Conservation (phyloP, 2,329 filamentous ascomycete genomes). For the Colletotrichum noveboracense region DNA sequence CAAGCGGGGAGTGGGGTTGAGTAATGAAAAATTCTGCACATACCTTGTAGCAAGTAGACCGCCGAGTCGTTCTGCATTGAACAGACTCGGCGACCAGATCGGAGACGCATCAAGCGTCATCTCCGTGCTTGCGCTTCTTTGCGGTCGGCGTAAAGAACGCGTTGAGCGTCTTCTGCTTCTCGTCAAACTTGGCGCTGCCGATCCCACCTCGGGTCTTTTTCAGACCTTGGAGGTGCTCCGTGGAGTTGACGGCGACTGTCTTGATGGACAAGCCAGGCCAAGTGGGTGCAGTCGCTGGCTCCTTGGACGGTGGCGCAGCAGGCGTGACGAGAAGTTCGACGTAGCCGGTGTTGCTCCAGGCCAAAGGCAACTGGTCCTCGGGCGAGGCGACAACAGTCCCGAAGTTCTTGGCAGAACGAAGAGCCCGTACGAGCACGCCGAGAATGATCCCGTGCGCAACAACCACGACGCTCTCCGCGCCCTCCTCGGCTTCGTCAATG, state of each 20-base stretch:
- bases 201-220: slow-evolving; percentile 85
- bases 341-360: slow-evolving; percentile 62
- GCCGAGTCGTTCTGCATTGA: neutral
- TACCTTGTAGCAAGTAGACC: slow-evolving; percentile 39
- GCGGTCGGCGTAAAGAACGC: slow-evolving; percentile 67
- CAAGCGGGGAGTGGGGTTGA: slow-evolving; percentile 40
- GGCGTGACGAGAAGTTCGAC: slow-evolving; percentile 33
- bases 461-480: slow-evolving; percentile 55
- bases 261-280: slow-evolving; percentile 47
- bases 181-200: slow-evolving; percentile 78
- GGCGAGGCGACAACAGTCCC: slow-evolving; percentile 19
- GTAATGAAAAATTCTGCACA: slow-evolving; percentile 24
- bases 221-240: slow-evolving; percentile 73
- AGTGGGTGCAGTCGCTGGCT: slow-evolving; percentile 23
- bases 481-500: slow-evolving; percentile 25
- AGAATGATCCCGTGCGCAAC: slow-evolving; percentile 88
- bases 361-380: slow-evolving; percentile 31
- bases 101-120: slow-evolving; percentile 11
- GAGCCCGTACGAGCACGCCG: slow-evolving; percentile 68
- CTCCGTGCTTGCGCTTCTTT: slow-evolving; percentile 55
- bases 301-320: neutral
- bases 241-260: slow-evolving; percentile 70
- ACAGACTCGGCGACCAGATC: neutral
- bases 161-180: slow-evolving; percentile 76
- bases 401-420: slow-evolving; percentile 19